Evolutionary conservation across 2,329 filamentous ascomycete genomes (phyloP), one percentile per base, ranked within the genome.

Genomic region (Sporothrix mexicana): DNA sequence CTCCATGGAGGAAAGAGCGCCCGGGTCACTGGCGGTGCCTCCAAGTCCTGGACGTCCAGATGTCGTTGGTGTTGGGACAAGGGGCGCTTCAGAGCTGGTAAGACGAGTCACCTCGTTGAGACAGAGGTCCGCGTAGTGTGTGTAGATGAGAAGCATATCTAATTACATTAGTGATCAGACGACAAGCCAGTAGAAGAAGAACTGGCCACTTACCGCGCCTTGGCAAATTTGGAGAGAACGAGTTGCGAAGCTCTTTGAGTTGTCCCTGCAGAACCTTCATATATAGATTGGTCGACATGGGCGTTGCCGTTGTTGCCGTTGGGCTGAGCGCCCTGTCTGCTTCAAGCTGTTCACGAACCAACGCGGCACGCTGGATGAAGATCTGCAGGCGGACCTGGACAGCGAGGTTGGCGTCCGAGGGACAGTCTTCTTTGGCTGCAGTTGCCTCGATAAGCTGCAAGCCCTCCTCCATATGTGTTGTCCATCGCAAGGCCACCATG

Each of bases 341-440:
- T 78, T 69, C 76, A 10, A 59, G 49, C 53, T 79, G 78, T 47
- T 80, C 77, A 51, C 79, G 80, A 17, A 80, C 68, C 9, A 80
- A 73, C 10, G 77, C 71, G 13, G 80, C 79, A 74, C 75, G 77
- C 69, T 81, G 78, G 47, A 78, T 78, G 5, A 83, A 69, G 12
- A 81, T 69, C 59, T 83, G 81, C 72, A 83, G 73, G 45, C 79
- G 81, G 9, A 82, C 78, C 75, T 83, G 82, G 41, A 77, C 73
- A 9, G 77, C 77, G 59, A 83, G 80, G 10, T 76, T 36, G 12
- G 76, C 74, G 74, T 83, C 81, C 0, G 76, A 73, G 5, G 77
- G 74, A 47, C 75, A 80, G 30, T 76, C 59, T 5, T 36, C 62
- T 2, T 77, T 76, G 71, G 72, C 80, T 1, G 73, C 62, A 7